Evolutionary conservation across 306 rosid genomes (phyloP).

Genomic region (Mimosa bimucronata): DNA sequence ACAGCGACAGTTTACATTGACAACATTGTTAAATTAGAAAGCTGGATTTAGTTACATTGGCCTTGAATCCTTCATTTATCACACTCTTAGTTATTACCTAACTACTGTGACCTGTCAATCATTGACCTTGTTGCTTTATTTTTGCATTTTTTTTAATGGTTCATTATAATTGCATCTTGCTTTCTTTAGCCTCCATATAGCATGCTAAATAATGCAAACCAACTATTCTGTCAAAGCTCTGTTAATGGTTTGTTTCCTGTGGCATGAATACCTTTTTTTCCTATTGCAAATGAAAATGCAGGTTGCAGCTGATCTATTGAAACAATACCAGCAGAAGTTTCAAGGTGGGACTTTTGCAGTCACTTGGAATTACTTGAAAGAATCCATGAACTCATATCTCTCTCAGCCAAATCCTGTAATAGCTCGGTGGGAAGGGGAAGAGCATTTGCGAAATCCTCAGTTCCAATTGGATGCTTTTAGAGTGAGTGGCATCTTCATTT

Average conservation of each 20-base stretch:
- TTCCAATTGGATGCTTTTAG: slow-evolving; percentile 98
- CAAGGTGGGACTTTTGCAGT: slow-evolving; percentile 86
- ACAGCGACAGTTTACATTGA: not conserved
- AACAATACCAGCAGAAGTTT: slow-evolving; percentile 84
- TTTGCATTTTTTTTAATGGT: slow-evolving; percentile 15
- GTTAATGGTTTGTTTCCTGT: slow-evolving; percentile 19
- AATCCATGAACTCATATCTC: slow-evolving; percentile 86
- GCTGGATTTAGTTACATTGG: not conserved
- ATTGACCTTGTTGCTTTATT: not conserved
- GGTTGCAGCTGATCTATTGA: slow-evolving; percentile 91
- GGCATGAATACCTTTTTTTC: slow-evolving; percentile 11
- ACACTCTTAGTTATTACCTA: not conserved
- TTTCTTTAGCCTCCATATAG: slow-evolving; percentile 26
- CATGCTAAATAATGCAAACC: not conserved
- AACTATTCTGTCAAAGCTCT: not conserved
- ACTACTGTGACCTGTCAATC: not conserved
- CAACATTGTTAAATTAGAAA: not conserved
- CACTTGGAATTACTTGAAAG: slow-evolving; percentile 91
- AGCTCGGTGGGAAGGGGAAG: slow-evolving; percentile 88
- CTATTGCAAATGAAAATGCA: slow-evolving; percentile 40
- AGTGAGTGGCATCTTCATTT: slow-evolving; percentile 61
- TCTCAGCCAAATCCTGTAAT: slow-evolving; percentile 98
- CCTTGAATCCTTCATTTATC: slow-evolving; percentile 25
- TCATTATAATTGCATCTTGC: slow-evolving; percentile 12
- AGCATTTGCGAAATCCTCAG: slow-evolving; percentile 86